Base-by-base conservation (phyloP, 306 rosid genomes). In the Inga leiocalycina region DNA sequence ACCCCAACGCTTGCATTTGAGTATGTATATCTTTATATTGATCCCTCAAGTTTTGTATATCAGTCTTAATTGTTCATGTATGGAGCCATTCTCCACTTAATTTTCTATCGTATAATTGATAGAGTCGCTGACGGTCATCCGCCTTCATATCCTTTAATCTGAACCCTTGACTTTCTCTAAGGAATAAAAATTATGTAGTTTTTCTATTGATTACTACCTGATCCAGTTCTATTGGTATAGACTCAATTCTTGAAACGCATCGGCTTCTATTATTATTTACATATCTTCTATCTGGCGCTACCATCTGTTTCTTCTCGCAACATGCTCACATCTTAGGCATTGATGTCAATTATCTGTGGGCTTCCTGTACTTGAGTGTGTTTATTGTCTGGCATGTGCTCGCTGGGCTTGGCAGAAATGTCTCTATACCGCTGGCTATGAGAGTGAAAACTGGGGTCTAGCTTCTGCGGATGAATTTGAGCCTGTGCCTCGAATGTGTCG, bases 401-500 rank as follows among this genome's bases (percentile, higher is more conserved):
- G 99, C 52, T 95, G 99, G 99, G 87, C 67, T 85, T 95, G 99
- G 99, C 75, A 89, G 82, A 91, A 90, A 85, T 95, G 98, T 82
- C 92, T 92, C 57, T 92, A 95, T 79, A 92, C 87, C 24, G 98
- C 98, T 20, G 99, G 98, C 88, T 88, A 89, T 39, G 98, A 95
- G 84, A 95, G 99, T 83, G 98, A 92, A 72, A 93, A 91, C 85
- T 95, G 99, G 98, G 92, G 96, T 54, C 80, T 88, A 32, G 98
- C 98, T 78, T 88, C 89, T n/a, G 83, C 90, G 3, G 93, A 92
- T 84, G 98, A 95, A 79, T 96, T 96, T 69, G 98, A 96, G 87
- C 94, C 96, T 37, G 80, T 96, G n/a, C 97, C 98, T 62, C 94
- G 90, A 24, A 77, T 87, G 27, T 96, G 99, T 87, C 93, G 97